phyloP scores from a whole-genome alignment of 2,329 filamentous ascomycete species.

The Fusarium ambrosium region DNA sequence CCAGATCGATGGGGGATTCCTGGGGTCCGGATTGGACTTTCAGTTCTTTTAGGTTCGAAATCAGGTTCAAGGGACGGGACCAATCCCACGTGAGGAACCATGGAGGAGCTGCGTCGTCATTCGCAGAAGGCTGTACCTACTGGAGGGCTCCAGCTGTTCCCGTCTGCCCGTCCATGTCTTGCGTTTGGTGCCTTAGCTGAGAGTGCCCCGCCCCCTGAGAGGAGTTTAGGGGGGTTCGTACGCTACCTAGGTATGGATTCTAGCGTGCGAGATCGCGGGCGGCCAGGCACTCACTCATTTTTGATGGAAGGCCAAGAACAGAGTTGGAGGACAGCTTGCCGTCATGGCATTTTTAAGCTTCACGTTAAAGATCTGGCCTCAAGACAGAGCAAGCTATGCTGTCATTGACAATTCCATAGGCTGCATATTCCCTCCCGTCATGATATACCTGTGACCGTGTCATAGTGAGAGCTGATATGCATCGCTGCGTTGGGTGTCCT shows the following conservation, averaged over 20 bases:
- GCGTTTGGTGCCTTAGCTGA: not conserved
- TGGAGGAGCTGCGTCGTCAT: slow-evolving; percentile 26
- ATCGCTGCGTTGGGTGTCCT: not conserved
- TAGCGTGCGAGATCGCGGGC: not conserved
- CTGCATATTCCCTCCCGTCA: not conserved
- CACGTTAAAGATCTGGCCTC: slow-evolving; percentile 1
- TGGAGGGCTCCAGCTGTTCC: not conserved
- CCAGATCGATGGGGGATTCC: slow-evolving; percentile 20
- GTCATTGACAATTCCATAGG: not conserved
- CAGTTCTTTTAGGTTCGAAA: not conserved
- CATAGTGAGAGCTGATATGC: not conserved
- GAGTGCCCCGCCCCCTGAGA: slow-evolving; percentile 25
- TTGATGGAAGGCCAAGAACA: not conserved
- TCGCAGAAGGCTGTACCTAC: slow-evolving; percentile 8
- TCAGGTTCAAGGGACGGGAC: slow-evolving; percentile 6
- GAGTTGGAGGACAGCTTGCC: not conserved
- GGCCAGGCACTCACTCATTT: not conserved
- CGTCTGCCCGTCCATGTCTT: not conserved
- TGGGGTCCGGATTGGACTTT: not conserved
- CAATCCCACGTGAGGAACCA: slow-evolving; percentile 31
- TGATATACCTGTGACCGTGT: not conserved
- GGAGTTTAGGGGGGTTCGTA: not conserved
- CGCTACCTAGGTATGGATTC: not conserved
- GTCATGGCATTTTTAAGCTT: not conserved
- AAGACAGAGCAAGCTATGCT: not conserved